Percentiles rank a stretch among this genome's conserved stretches.
Conservation (phyloP, 352 stramenopile species). For the Stephanocyclus meneghinianus region DNA sequence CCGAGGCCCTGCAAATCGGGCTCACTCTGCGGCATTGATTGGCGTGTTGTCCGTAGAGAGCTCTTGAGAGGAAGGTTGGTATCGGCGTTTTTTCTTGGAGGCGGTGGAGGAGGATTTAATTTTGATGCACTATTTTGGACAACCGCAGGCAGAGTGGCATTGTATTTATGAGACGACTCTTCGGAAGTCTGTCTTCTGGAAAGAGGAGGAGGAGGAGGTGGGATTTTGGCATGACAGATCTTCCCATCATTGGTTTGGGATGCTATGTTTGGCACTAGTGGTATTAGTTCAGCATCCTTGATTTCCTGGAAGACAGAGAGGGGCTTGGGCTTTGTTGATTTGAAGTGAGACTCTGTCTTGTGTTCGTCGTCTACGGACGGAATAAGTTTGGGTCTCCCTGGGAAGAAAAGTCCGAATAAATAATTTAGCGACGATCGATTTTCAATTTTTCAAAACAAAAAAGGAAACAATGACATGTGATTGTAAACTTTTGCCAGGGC, state of each 20-base stretch:
- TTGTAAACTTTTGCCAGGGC: too few relatives aligned
- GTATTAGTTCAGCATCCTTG: not conserved
- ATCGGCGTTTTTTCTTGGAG: not conserved
- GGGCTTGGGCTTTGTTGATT: not conserved
- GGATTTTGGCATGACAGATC: not conserved
- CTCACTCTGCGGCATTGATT: not conserved
- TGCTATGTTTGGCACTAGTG: not conserved
- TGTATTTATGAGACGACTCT: not conserved
- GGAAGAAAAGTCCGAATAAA: not conserved
- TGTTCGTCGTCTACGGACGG: not conserved
- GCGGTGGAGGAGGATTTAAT: not conserved
- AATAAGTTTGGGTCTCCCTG: not conserved
- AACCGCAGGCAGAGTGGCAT: not conserved
- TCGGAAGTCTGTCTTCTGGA: not conserved
- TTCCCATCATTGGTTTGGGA: not conserved
- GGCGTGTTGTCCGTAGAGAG: not conserved
- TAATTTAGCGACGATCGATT: too few relatives aligned
- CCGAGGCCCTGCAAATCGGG: not conserved
- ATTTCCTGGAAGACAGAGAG: conserved; percentile 1
- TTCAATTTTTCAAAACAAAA: too few relatives aligned
- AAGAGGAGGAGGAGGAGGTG: not conserved
- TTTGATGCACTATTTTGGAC: not conserved
- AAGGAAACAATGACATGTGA: too few relatives aligned
- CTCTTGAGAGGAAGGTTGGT: not conserved
- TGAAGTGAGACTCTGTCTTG: not conserved